A percentile compares a stretch with the other conserved stretches of the same genome.
Conservation (phyloP, 2,329 filamentous ascomycete genomes). For the Pseudocercospora fuligena region DNA sequence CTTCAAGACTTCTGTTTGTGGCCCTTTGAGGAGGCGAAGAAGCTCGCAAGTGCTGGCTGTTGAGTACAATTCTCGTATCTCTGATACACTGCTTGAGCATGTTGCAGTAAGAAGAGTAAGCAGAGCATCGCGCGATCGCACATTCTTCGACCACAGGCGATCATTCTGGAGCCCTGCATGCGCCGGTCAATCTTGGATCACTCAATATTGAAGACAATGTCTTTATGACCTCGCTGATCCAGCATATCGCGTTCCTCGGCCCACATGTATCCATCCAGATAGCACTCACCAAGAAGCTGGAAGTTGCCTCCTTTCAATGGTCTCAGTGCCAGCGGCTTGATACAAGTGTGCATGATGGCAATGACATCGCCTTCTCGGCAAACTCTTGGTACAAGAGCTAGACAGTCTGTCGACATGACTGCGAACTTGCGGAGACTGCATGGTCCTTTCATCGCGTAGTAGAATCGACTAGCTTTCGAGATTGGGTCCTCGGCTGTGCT, state of each 20-base stretch:
- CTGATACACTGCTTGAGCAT: no score
- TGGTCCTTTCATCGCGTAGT: background rate
- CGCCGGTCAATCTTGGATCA: no score
- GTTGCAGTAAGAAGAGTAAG: no score
- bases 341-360: background rate
- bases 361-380: background rate
- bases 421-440: background rate
- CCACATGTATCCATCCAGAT: slow-evolving; percentile 2
- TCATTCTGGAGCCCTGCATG: no score
- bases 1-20: no score
- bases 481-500: background rate
- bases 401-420: background rate
- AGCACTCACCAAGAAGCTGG: slow-evolving; percentile 1
- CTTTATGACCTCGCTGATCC: no score
- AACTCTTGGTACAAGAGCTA: background rate
- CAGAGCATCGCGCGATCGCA: no score
- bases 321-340: background rate
- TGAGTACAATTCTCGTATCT: no score
- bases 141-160: no score
- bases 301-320: background rate
- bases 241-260: background rate
- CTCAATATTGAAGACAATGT: no score
- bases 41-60: no score
- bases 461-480: background rate
- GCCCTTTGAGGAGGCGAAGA: no score